A percentile compares a stretch with the other conserved stretches of the same genome.
These are phyloP conservation scores for Cyberlindnera saturnus DNA, from an alignment of 805 yeast genomes.

Conservation along the genomic window DNA sequence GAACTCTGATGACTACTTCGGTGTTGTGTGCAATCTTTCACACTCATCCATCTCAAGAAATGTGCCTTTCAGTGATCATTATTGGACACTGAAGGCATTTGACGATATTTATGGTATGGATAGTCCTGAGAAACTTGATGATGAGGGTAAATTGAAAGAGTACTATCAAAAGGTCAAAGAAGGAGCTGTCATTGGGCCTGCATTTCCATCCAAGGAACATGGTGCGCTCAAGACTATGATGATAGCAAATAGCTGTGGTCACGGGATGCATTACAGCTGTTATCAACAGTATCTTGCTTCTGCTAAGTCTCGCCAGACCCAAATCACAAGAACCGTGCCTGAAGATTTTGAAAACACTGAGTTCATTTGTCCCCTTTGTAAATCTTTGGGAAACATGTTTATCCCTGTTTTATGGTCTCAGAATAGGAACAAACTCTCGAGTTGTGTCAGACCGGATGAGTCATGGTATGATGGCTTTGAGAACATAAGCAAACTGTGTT, in stretches of 20 bases:
- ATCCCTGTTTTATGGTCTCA: constrained; percentile 64
- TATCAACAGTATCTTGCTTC: constrained; percentile 56
- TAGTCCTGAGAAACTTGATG: constrained; percentile 7
- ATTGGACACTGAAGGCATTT: constrained; percentile 63
- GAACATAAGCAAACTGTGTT: constrained; percentile 2
- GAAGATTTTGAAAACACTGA: constrained; percentile 67
- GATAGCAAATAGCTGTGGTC: constrained; percentile 75
- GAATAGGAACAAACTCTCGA: constrained; percentile 30
- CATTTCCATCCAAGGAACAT: constrained; percentile 33
- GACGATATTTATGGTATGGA: constrained; percentile 32
- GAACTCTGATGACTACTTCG: constrained; percentile 60
- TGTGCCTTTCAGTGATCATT: constrained; percentile 56
- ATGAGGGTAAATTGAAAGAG: constrained; percentile 30
- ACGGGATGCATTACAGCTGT: constrained; percentile 85
- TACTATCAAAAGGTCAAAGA: constrained; percentile 33
- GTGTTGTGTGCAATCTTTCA: constrained; percentile 59
- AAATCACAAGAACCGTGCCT: constrained; percentile 77
- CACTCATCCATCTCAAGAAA: constrained; percentile 55
- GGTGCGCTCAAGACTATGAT: constrained; percentile 29
- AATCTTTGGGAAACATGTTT: constrained; percentile 77
- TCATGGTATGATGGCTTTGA: constrained; percentile 18
- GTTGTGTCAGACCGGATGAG: constrained; percentile 6
- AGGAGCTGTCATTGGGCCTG: constrained; percentile 57
- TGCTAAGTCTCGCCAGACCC: constrained; percentile 51
- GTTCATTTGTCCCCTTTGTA: constrained; percentile 86